Evolutionary conservation across 805 yeast species (phyloP), one percentile per base, ranked within the genome.

Genomic region (Wickerhamomyces rabaulensis): DNA sequence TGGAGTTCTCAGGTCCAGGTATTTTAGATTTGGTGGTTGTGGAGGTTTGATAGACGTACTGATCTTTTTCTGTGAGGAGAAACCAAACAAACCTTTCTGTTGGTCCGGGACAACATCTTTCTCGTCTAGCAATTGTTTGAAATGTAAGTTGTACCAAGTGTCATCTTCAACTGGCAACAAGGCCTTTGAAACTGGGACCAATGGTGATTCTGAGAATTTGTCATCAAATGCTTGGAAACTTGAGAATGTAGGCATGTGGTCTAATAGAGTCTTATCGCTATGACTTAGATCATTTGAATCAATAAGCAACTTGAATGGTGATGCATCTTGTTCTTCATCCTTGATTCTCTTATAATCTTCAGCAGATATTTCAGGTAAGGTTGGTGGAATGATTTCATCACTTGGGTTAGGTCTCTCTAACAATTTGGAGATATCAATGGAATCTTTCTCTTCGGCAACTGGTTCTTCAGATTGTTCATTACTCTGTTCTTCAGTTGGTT

Each of bases 1-100:
- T 4, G 98, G 97, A 2, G 92, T 83, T 52, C 98, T 73, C 50
- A 79, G 76, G 52, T 88, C 91, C 53, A 94, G 69, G 58, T 88
- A 87, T 56, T 84, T 81, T 49, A 87, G 68, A 8, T 87, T 77
- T 4, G 99, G 99, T 0, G 98, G 98, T 43, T 78, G 76, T 6
- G 99, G 99, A 0, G 99, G 97, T 52, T 84, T 81, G 25, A 60
- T 59, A 42, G 91, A 70, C 44, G 74, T 75, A 47, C 79, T 83
- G 49, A 78, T 76, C 42, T 84, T 70, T 58, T 85, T 76, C 46
- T 71, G 76, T 4, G 63, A 54, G 0, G 60, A 54, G 41, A 59
- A 58, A 15, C 64, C 64, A 47, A 82, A 82, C 13, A 82, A 61
- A 2, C 87, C 87, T 56, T 78, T 79, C 51, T 79, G 80, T 58